Base-by-base conservation (phyloP, 805 yeast genomes). In the Trichomonascus vanleenenianus region DNA sequence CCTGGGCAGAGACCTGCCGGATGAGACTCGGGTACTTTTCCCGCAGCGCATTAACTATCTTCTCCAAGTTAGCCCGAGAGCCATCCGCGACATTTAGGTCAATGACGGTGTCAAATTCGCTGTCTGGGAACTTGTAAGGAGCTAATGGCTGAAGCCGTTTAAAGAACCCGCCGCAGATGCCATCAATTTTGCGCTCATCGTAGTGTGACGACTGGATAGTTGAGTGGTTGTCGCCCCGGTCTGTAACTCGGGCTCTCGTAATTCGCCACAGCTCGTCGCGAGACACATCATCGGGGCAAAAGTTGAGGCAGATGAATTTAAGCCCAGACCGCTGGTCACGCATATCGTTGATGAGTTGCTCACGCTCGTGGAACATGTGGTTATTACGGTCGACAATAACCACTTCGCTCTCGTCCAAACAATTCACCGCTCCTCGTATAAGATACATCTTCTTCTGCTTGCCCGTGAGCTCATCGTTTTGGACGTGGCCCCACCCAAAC, bases 141-240 rank as follows among this genome's bases (percentile, higher is more conserved):
- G 75, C 65, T 2, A 85, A 71, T 0, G 78, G 76, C 57, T 86
- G 85, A 56, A 81, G 85, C 46, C 93, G 66, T 3, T 70, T 69
- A 40, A 85, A 67, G 56, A 91, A 89, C 0, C 89, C 87, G 27
- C 67, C 66, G 85, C 91, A 78, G 30, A 93, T 81, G 16, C 71
- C 73, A 30, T 68, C 63, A 0, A 85, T 79, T 43, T 72, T 68
- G 14, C 63, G 62, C 3, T 68, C 67, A 2, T 63, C 56, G 0
- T 57, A 60, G 3, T 69, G 71, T 14, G 44, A 42, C 12, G 15
- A 14, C 52, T 82, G 79, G 33, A 93, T 85, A 1, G 89, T 78
- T 60, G 85, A 96, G 60, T 93, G 98, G 51, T 85, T 82, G 57
- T 88, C 88, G 2, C 96, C 97, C 54, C 98, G 73, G 2, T 59